A percentile compares a stretch with the other conserved stretches of the same genome.
Evolutionary conservation across 441 rosid species (phyloP).

Genomic region (Adansonia rubrostipa): DNA sequence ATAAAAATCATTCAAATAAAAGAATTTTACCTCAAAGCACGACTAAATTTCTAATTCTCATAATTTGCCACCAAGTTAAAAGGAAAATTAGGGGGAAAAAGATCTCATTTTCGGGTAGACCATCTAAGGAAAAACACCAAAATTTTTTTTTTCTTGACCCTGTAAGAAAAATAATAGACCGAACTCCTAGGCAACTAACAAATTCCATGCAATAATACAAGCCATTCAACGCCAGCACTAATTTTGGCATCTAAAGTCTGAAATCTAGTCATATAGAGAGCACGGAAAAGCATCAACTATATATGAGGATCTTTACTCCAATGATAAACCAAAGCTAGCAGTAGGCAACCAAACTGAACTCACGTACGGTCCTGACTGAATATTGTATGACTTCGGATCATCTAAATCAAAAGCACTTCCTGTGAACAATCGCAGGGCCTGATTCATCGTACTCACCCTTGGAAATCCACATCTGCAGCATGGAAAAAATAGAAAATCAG

Average conservation of each 20-base stretch:
- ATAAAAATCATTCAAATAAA: too few relatives aligned
- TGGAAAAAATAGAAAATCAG: neutral
- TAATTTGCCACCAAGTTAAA: too few relatives aligned
- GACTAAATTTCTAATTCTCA: too few relatives aligned
- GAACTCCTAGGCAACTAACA: conserved; percentile 20
- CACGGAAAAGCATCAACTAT: neutral
- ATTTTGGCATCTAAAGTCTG: conserved; percentile 22
- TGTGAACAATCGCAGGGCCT: conserved; percentile 49
- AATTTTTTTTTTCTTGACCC: conserved; percentile 2
- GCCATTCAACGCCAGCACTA: conserved; percentile 19
- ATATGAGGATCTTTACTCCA: conserved; percentile 17
- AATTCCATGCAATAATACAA: conserved; percentile 1
- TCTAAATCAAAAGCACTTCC: conserved; percentile 45
- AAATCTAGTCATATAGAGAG: conserved; percentile 7
- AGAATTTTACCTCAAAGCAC: too few relatives aligned
- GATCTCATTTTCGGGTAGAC: neutral
- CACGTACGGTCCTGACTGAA: conserved; percentile 5
- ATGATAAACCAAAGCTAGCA: neutral
- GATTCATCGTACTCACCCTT: conserved; percentile 52
- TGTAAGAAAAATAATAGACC: neutral
- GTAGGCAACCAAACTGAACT: too few relatives aligned
- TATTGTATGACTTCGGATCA: neutral
- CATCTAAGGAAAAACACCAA: neutral
- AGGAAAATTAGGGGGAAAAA: too few relatives aligned
- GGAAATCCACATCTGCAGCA: conserved; percentile 50